Conservation (phyloP, 139 green algal genomes). For the Tetraselmis striata region DNA sequence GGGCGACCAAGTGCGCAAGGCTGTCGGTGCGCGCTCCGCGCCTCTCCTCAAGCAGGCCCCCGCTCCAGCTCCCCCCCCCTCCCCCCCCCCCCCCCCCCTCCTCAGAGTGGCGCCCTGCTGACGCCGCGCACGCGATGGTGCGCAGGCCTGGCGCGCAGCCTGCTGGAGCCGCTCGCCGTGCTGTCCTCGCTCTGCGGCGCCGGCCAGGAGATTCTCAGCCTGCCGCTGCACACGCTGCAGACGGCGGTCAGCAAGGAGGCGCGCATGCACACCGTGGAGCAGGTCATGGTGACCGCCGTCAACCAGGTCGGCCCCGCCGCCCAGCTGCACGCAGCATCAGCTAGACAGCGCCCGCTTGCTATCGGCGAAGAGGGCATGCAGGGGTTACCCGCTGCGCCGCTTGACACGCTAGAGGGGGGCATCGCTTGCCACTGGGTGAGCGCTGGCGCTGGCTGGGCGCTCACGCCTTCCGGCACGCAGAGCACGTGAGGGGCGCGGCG, state of each 20-base stretch:
- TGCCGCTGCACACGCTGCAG: constrained; percentile 38
- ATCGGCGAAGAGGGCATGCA: no score
- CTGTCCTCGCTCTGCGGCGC: constrained; percentile 57
- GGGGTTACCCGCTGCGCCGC: no score
- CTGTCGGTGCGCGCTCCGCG: neutral
- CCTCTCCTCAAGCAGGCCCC: no score
- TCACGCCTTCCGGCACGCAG: no score
- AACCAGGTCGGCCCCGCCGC: no score
- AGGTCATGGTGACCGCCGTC: constrained; percentile 40
- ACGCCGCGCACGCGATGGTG: neutral
- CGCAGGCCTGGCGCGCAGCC: constrained; percentile 62
- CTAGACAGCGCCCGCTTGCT: no score
- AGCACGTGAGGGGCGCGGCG: no score
- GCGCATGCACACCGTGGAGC: constrained; percentile 38
- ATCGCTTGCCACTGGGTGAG: no score
- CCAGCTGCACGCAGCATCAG: no score
- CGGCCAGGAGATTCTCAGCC: constrained; percentile 20
- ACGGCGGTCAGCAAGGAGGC: constrained; percentile 45
- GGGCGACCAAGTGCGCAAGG: neutral
- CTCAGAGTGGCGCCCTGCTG: neutral
- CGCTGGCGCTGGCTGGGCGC: no score
- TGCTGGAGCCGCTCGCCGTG: constrained; percentile 79
- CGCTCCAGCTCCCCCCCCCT: neutral
- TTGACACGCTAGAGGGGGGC: no score
- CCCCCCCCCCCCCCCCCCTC: no score